A percentile compares a stretch with the other conserved stretches of the same genome.
Conservation (phyloP, 179 eudicot genomes). For the Patellifolia procumbens region DNA sequence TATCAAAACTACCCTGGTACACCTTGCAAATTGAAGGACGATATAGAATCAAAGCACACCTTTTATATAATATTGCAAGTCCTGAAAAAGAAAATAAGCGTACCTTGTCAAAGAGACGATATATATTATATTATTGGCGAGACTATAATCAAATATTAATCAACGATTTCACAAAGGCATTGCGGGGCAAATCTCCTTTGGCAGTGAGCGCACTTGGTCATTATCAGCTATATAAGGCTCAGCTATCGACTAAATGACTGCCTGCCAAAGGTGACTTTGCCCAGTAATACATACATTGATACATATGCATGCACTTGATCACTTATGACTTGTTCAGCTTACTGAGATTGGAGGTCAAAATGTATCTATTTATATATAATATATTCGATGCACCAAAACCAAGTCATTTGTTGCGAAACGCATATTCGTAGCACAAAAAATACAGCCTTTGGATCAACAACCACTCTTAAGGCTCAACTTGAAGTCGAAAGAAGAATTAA, state of each 20-base stretch:
- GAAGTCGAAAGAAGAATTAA: neutral
- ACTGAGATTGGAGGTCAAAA: neutral
- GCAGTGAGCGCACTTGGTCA: neutral
- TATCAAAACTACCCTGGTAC: no score
- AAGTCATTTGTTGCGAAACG: neutral
- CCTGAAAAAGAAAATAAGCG: neutral
- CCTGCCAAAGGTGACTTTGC: conserved; percentile 16
- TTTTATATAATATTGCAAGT: no score
- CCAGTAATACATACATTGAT: conserved; percentile 6
- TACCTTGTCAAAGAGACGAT: neutral
- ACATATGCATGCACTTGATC: neutral
- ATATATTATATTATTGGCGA: neutral
- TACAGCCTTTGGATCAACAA: no score
- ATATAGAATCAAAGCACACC: no score
- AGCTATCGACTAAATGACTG: neutral
- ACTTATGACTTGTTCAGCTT: neutral
- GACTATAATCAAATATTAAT: neutral
- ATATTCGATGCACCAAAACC: neutral
- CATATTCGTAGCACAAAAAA: no score
- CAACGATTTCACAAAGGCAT: neutral
- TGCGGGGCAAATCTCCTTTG: conserved; percentile 30
- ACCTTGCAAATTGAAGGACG: no score
- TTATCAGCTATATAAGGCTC: neutral
- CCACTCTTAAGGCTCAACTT: neutral
- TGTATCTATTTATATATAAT: no score